Conservation (phyloP, 768 basidiomycete genomes). For the Mycena olivaceomarginata region DNA sequence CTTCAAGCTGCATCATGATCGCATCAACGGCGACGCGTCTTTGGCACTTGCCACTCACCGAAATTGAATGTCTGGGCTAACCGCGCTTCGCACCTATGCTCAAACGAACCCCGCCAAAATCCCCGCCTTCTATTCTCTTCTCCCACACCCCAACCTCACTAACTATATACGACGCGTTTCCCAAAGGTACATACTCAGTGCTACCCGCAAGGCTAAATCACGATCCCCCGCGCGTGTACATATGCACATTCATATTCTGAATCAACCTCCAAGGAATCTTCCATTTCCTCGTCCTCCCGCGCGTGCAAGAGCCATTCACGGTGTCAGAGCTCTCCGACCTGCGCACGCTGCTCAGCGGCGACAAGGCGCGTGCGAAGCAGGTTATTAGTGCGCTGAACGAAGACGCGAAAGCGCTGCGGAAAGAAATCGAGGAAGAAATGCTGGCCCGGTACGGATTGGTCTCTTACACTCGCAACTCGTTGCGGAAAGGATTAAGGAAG, state of each 20-base stretch:
- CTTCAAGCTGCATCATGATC: not conserved
- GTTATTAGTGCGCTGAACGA: slow-evolving; percentile 72
- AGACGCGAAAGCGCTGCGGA: slow-evolving; percentile 73
- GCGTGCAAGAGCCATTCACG: slow-evolving; percentile 59
- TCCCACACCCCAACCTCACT: slow-evolving; percentile 71
- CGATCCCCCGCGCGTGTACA: not conserved
- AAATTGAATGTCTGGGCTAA: slow-evolving; percentile 63
- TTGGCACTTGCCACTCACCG: too few species aligned
- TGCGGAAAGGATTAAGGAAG: not conserved
- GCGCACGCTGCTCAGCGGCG: slow-evolving; percentile 70
- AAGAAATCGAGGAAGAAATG: slow-evolving; percentile 90
- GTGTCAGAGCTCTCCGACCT: slow-evolving; percentile 70
- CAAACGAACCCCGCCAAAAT: slow-evolving; percentile 68
- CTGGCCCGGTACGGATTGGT: slow-evolving; percentile 80
- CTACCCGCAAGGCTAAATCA: not conserved
- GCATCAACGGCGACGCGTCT: slow-evolving; percentile 2
- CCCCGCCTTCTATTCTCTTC: slow-evolving; percentile 78
- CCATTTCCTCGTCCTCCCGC: slow-evolving; percentile 92
- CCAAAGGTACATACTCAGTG: slow-evolving; percentile 63
- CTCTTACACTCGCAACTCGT: slow-evolving; percentile 65
- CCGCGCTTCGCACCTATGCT: slow-evolving; percentile 79
- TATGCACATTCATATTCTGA: slow-evolving; percentile 3
- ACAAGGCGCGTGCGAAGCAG: slow-evolving; percentile 72
- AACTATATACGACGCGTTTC: slow-evolving; percentile 85
- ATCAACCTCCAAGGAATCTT: slow-evolving; percentile 71